A percentile compares a stretch with the other conserved stretches of the same genome.
Evolutionary conservation across 83 land plant species (phyloP).

Genomic region (Isoetes engelmannii): DNA sequence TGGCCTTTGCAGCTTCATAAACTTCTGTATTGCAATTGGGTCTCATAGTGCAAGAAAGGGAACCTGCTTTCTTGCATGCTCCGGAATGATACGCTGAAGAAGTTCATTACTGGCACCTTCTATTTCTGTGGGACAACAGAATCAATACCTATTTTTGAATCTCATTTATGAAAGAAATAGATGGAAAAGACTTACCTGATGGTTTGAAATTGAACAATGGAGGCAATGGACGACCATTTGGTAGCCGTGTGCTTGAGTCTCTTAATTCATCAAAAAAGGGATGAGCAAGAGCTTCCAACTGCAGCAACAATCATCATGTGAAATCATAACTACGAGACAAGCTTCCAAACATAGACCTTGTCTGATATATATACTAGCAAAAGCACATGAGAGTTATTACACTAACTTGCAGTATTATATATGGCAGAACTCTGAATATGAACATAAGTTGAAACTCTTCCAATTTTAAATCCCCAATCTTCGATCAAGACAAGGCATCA

Average conservation of each 20-base stretch:
- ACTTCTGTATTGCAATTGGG: constrained; percentile 45
- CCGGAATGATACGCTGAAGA: constrained; percentile 50
- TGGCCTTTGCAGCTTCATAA: too few relatives aligned
- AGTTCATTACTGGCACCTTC: constrained; percentile 43
- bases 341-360: too few relatives aligned
- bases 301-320: constrained; percentile 12
- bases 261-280: constrained; percentile 67
- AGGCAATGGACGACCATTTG: constrained; percentile 55
- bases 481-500: too few relatives aligned
- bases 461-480: too few relatives aligned
- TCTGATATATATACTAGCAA: too few relatives aligned
- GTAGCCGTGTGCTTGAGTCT: constrained; percentile 52
- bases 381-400: too few relatives aligned
- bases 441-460: too few relatives aligned
- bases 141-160: background rate
- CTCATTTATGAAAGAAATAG: background rate
- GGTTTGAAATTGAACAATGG: constrained; percentile 63
- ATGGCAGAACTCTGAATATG: too few relatives aligned
- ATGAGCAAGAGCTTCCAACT: constrained; percentile 87
- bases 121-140: constrained; percentile 33
- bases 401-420: too few relatives aligned
- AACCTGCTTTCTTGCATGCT: constrained; percentile 35
- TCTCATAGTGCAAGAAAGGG: constrained; percentile 35
- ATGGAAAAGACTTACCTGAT: constrained; percentile 38
- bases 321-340: too few relatives aligned